These are phyloP conservation scores for Daldinia decipiens DNA, from an alignment of 495 filamentous ascomycete species.

Conservation along the genomic window DNA sequence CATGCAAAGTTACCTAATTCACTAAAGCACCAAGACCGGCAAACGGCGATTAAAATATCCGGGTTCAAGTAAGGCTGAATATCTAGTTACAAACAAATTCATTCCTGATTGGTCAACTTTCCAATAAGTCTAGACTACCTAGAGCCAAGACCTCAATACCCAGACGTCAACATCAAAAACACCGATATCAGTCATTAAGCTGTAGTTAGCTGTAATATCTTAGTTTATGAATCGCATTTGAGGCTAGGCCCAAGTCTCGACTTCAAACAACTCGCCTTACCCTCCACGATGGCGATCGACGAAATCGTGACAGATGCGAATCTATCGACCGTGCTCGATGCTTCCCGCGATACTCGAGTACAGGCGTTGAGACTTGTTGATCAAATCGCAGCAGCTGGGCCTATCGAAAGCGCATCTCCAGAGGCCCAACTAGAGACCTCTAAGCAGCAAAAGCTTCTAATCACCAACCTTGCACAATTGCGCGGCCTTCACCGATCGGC, in stretches of 20 bases:
- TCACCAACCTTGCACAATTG: slow-evolving; percentile 80
- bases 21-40: not conserved
- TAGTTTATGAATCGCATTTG: not conserved
- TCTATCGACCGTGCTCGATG: slow-evolving; percentile 74
- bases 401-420: slow-evolving; percentile 51
- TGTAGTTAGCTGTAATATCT: not conserved
- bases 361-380: slow-evolving; percentile 80
- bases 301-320: slow-evolving; percentile 75
- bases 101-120: not conserved
- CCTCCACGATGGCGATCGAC: slow-evolving; percentile 56
- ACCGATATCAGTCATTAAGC: slow-evolving; percentile 1
- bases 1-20: slow-evolving; percentile 6
- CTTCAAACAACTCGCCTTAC: not conserved
- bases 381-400: slow-evolving; percentile 50
- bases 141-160: not conserved
- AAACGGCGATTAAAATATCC: slow-evolving; percentile 30
- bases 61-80: slow-evolving; percentile 2
- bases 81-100: slow-evolving; percentile 4
- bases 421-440: slow-evolving; percentile 71
- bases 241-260: not conserved
- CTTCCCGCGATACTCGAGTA: slow-evolving; percentile 73
- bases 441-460: slow-evolving; percentile 81
- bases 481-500: slow-evolving; percentile 85
- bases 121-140: not conserved
- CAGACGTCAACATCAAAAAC: not conserved